phyloP scores from a whole-genome alignment of 352 stramenopile genomes.

The Globisporangium abappressorium region DNA sequence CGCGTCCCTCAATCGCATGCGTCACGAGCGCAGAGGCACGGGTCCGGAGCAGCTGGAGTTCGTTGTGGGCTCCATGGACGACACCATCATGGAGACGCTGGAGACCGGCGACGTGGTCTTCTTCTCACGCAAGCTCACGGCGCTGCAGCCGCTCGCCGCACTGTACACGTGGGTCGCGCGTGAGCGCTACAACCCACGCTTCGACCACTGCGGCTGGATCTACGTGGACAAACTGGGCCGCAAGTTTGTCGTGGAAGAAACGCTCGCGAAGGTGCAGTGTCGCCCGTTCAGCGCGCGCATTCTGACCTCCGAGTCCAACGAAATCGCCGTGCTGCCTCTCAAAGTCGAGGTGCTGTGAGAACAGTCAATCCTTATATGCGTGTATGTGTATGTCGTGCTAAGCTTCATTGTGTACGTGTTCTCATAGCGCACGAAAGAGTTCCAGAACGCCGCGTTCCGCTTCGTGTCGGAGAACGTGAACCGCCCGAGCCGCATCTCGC shows the following conservation, averaged over 20 bases:
- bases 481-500: constrained; percentile 58
- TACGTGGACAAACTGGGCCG: constrained; percentile 77
- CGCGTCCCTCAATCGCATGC: constrained; percentile 49
- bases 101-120: constrained; percentile 81
- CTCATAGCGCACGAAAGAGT: constrained; percentile 47
- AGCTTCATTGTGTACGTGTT: constrained; percentile 1
- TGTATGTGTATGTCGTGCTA: neutral
- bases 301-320: constrained; percentile 59
- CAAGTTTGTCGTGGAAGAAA: constrained; percentile 86
- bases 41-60: constrained; percentile 52
- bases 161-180: constrained; percentile 65
- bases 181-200: constrained; percentile 53
- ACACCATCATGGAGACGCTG: constrained; percentile 84
- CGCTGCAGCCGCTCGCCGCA: constrained; percentile 67
- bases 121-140: constrained; percentile 71
- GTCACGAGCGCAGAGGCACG: constrained; percentile 31
- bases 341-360: constrained; percentile 34
- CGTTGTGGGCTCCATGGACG: constrained; percentile 77
- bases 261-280: constrained; percentile 72
- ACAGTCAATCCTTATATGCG: neutral
- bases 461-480: constrained; percentile 59
- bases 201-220: constrained; percentile 80
- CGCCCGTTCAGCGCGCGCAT: constrained; percentile 75
- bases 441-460: constrained; percentile 49
- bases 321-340: constrained; percentile 79